Conservation (phyloP, 768 basidiomycete genomes). For the Clavulina sp. region DNA sequence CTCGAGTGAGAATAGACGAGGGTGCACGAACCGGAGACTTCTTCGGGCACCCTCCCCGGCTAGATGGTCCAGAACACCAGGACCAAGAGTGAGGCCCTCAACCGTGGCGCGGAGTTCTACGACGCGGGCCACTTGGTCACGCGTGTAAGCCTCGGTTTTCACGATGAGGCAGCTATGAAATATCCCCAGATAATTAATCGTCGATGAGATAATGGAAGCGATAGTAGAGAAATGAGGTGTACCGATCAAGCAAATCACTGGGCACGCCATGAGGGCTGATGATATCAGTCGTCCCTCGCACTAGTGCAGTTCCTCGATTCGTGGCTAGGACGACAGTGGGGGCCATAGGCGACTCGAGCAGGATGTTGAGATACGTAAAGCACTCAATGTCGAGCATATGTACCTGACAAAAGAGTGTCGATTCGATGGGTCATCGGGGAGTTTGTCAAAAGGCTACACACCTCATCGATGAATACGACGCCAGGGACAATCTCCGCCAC, state of each 20-base stretch:
- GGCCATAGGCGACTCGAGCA: constrained; percentile 91
- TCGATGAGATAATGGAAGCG: not conserved
- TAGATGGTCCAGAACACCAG: constrained; percentile 61
- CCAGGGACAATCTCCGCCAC: constrained; percentile 97
- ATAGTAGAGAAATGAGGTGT: constrained; percentile 6
- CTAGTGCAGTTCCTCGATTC: constrained; percentile 81
- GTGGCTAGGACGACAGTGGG: constrained; percentile 96
- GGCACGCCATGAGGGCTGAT: constrained; percentile 87
- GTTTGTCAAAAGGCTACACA: constrained; percentile 21
- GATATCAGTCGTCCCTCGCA: constrained; percentile 86
- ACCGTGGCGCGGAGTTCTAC: constrained; percentile 71
- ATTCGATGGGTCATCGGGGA: not conserved
- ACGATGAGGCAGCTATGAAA: constrained; percentile 73
- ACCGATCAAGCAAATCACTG: constrained; percentile 85
- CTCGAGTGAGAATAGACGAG: not conserved
- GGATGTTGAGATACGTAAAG: constrained; percentile 93
- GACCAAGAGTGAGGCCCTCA: constrained; percentile 63
- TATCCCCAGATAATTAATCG: not conserved
- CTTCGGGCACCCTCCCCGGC: constrained; percentile 68
- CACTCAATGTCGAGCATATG: constrained; percentile 99
- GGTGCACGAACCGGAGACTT: constrained; percentile 47
- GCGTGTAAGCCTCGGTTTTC: constrained; percentile 67
- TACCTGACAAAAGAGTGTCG: constrained; percentile 45
- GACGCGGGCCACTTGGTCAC: constrained; percentile 73
- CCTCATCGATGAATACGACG: constrained; percentile 97